Conservation (phyloP, 1,284 basidiomycete genomes). For the Fomitopsis betulina region DNA sequence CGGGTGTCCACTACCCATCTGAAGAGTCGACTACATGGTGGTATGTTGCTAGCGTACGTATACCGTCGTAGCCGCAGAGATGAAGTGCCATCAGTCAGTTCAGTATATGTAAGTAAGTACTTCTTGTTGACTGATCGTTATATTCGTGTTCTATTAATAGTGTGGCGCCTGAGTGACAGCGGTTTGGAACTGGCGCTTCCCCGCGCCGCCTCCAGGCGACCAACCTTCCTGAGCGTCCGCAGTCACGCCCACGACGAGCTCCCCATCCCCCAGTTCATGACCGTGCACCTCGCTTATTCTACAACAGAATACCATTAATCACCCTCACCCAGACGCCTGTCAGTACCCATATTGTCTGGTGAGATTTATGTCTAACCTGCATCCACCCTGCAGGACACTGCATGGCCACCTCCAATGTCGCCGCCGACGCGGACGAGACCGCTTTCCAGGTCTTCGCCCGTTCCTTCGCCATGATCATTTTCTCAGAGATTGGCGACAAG, state of each 20-base stretch:
- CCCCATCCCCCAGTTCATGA: not conserved
- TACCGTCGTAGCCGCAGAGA: no score
- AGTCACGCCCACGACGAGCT: not conserved
- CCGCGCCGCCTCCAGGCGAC: not conserved
- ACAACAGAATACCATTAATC: not conserved
- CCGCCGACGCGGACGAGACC: conserved; percentile 29
- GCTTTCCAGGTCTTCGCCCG: conserved; percentile 57
- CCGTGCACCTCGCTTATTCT: not conserved
- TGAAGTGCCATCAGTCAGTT: not conserved
- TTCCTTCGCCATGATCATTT: conserved; percentile 84
- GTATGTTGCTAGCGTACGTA: no score
- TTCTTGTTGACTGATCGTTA: not conserved
- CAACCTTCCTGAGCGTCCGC: not conserved
- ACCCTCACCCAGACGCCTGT: not conserved
- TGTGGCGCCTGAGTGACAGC: not conserved
- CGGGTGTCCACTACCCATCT: not conserved
- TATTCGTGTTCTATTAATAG: not conserved
- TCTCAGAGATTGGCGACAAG: conserved; percentile 95
- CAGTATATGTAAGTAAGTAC: no score
- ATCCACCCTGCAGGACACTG: conserved; percentile 5
- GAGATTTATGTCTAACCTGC: not conserved
- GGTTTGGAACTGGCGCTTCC: not conserved
- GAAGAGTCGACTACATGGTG: no score
- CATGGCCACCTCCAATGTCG: conserved; percentile 22
- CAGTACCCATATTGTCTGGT: not conserved